Base-by-base conservation (phyloP, 768 basidiomycete species). In the Trametes meyenii region DNA sequence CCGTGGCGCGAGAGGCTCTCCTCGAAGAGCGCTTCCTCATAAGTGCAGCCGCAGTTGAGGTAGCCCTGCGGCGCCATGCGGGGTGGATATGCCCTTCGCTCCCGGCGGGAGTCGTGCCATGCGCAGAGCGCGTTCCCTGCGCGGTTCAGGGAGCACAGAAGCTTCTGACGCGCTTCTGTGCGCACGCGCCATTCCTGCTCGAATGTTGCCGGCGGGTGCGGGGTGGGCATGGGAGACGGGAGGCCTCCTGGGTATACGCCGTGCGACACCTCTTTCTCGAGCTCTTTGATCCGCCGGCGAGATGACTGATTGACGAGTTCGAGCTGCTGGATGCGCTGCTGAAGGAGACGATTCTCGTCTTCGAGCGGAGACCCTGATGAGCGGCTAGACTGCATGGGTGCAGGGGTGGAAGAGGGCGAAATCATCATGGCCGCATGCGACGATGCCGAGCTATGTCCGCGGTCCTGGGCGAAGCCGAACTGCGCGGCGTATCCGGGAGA, bases 41-140 rank as follows among this genome's bases (percentile, higher is more conserved):
- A 84, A 5, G 89, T 88, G 77, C 92, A 94, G 7, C 92, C 92
- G 67, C 92, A 94, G 78, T 94, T 94, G 58, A 94, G 84, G 66
- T 82, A 81, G 11, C 90, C 88, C 0, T 80, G 76, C 11, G 92
- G 92, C 5, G 92, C 92, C 78, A 88, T 88, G 48, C 92, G 85
- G 11, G 92, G 90, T 3, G 92, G 89, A 67, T 82, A 85, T 0
- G 80, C 80, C 10, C 92, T 83, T 33, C 92, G 86, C 74, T 94
- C 92, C 29, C 92, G 85, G 48, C 92, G 81, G 2, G 92, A 92
- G 73, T 94, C 92, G 69, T 94, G 92, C 92, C 92, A 94, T 3
- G 92, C 87, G 71, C 92, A 94, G 38, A 94, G 82, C 1, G 92
- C 91, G 66, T 94, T 94, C 35, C 92, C 92, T 0, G 92, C 92